Evolutionary conservation across 2,329 filamentous ascomycete genomes (phyloP), one percentile per base, ranked within the genome.

Genomic region (Fusarium coicis): DNA sequence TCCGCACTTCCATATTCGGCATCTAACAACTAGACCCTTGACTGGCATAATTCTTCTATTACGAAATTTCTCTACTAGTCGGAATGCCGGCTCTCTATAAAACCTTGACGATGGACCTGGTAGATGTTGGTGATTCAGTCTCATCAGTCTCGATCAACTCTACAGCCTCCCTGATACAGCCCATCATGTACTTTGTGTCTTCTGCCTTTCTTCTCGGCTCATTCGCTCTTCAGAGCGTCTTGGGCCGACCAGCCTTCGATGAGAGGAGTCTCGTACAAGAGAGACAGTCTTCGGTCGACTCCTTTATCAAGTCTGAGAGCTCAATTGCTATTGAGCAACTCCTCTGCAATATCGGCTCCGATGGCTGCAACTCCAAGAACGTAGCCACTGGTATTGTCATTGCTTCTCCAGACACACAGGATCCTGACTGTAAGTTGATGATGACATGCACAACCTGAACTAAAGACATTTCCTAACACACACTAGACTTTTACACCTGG

Each of bases 401-500:
- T 76, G 90, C 90, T 21, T 87, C 86, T 46, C 90, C 90, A 8
- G 87, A 85, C 69, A 87, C 81, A 40, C 72, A 73, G 21, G 82
- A 87, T 56, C 90, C 89, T 10, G 83, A 90, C 75, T 91, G 89
- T 90, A 81, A 82, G 86, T 79, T 43, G 32, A 50, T 40, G 32
- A 50, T 32, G 7, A 19, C 4, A 8, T 14, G 34, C 21, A 21
- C 7, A 34, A 28, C n/a, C 32, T 18, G 11, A 26, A 36, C 5
- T 4, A 23, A 18, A 6, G 39, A 12, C 10, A 30, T 7, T 50
- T 11, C 19, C 47, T 78, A 23, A 79, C 43, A 61, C 16, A 7
- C 16, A 4, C 11, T 16, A 93, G 92, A 95, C 80, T 95, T 88
- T 78, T 95, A 90, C 78, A 94, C 92, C 2, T 96, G 93, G 93